Conservation (phyloP, 352 stramenopile species). For the Phytophthora pisi region DNA sequence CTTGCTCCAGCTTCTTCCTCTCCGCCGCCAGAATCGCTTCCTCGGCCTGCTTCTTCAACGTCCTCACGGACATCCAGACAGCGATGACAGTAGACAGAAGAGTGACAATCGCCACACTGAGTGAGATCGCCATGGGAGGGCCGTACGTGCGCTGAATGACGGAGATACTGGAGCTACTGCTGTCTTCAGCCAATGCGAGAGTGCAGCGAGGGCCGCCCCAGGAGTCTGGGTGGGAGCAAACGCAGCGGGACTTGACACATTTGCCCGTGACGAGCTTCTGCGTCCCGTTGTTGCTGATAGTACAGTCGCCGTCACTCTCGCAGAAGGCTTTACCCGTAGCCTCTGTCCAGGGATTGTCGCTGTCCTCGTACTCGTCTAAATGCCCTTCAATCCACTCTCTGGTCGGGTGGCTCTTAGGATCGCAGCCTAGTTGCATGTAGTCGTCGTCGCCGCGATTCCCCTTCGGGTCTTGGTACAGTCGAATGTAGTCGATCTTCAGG, state of each 20-base stretch:
- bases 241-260: slow-evolving; percentile 38
- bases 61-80: slow-evolving; percentile 26
- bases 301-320: slow-evolving; percentile 35
- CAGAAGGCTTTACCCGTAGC: slow-evolving; percentile 39
- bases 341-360: slow-evolving; percentile 25
- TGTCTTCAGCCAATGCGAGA: slow-evolving; percentile 13
- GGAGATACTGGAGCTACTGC: slow-evolving; percentile 6
- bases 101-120: slow-evolving; percentile 29
- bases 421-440: slow-evolving; percentile 37
- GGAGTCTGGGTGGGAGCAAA: slow-evolving; percentile 31
- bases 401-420: slow-evolving; percentile 43
- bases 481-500: slow-evolving; percentile 87
- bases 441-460: slow-evolving; percentile 18
- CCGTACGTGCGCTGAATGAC: slow-evolving; percentile 27
- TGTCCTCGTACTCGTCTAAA: slow-evolving; percentile 38
- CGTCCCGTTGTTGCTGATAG: slow-evolving; percentile 28
- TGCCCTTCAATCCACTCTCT: slow-evolving; percentile 43
- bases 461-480: slow-evolving; percentile 72
- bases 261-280: slow-evolving; percentile 35
- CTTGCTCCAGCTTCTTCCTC: slow-evolving; percentile 23
- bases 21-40: slow-evolving; percentile 25
- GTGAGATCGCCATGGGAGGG: slow-evolving; percentile 33
- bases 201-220: slow-evolving; percentile 49
- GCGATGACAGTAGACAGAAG: slow-evolving; percentile 35
- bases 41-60: slow-evolving; percentile 26